A percentile compares a stretch with the other conserved stretches of the same genome.
phyloP scores from a whole-genome alignment of 2,329 filamentous ascomycete species.

The Setomelanomma holmii region DNA sequence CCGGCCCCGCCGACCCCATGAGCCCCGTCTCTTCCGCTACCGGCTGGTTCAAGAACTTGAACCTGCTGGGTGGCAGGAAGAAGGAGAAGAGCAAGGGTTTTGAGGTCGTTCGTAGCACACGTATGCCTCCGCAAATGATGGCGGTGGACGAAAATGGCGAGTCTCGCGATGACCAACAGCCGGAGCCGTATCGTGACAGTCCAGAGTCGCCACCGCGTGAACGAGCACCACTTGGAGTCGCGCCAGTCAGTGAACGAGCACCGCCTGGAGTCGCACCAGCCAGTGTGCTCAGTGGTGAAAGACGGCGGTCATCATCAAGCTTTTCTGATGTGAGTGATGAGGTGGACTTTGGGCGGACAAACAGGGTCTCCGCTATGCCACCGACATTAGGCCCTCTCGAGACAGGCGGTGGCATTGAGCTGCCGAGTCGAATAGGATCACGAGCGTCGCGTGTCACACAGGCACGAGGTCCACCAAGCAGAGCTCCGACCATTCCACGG shows the following conservation, averaged over 20 bases:
- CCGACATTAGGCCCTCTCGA: conserved; percentile 68
- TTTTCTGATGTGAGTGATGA: conserved; percentile 46
- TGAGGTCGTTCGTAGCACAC: conserved; percentile 89
- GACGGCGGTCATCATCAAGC: conserved; percentile 55
- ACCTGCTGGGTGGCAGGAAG: conserved; percentile 79
- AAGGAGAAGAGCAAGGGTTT: conserved; percentile 97
- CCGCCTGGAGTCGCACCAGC: conserved; percentile 22
- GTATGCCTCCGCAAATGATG: conserved; percentile 79
- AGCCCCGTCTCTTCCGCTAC: conserved; percentile 88
- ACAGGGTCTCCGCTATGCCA: conserved; percentile 58
- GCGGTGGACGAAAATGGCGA: conserved; percentile 68
- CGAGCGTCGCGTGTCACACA: conserved; percentile 56
- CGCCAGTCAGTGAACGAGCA: conserved; percentile 22
- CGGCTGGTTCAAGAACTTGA: conserved; percentile 77
- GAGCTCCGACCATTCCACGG: conserved; percentile 63
- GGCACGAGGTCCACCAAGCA: conserved; percentile 27
- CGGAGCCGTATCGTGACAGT: conserved; percentile 63
- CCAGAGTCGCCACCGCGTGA: conserved; percentile 44
- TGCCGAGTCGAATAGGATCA: conserved; percentile 70
- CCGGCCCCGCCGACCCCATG: conserved; percentile 92
- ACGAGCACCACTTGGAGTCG: conserved; percentile 21
- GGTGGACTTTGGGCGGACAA: conserved; percentile 50
- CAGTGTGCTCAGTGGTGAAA: conserved; percentile 18
- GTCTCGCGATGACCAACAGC: conserved; percentile 33
- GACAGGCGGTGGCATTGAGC: conserved; percentile 64